Evolutionary conservation across 176 grass and related monocot species (phyloP).

Genomic region (Hordeum marinum): DNA sequence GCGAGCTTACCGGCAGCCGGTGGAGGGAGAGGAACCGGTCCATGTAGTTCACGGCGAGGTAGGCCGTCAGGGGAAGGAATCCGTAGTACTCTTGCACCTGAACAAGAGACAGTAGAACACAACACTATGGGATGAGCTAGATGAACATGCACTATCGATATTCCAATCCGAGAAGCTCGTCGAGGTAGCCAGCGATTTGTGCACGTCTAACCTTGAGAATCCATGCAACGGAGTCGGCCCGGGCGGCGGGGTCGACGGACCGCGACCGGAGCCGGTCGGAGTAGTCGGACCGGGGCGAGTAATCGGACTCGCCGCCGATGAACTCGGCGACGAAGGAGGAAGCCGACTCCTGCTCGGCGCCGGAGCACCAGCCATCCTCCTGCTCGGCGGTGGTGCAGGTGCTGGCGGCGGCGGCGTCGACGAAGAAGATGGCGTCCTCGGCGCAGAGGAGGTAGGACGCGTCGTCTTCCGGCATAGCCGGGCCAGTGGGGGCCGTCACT

Average conservation of each 20-base stretch:
- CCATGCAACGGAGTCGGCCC: slow-evolving; percentile 78
- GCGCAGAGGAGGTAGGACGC: slow-evolving; percentile 62
- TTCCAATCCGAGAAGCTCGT: neutral
- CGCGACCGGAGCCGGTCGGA: slow-evolving; percentile 60
- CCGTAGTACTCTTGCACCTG: slow-evolving; percentile 68
- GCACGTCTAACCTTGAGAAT: slow-evolving; percentile 67
- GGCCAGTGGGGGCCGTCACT: slow-evolving; percentile 29
- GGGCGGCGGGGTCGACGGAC: slow-evolving; percentile 54
- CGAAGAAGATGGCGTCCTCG: slow-evolving; percentile 56
- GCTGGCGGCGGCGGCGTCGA: slow-evolving; percentile 7
- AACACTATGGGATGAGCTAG: neutral
- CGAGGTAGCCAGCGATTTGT: neutral
- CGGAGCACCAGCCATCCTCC: slow-evolving; percentile 27
- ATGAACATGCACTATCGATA: neutral
- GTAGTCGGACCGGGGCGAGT: slow-evolving; percentile 70
- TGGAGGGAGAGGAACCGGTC: slow-evolving; percentile 90
- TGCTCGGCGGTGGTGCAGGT: neutral
- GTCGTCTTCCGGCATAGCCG: slow-evolving; percentile 48
- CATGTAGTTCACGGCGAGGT: slow-evolving; percentile 98
- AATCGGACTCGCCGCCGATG: slow-evolving; percentile 54
- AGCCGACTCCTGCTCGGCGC: slow-evolving; percentile 19
- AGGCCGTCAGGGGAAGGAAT: slow-evolving; percentile 85
- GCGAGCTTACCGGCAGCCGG: slow-evolving; percentile 51
- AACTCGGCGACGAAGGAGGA: slow-evolving; percentile 49
- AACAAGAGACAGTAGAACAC: neutral